Percentiles rank a stretch among this genome's conserved stretches.
Conservation (phyloP, 2,329 filamentous ascomycete species). For the Stromatinia cepivora region DNA sequence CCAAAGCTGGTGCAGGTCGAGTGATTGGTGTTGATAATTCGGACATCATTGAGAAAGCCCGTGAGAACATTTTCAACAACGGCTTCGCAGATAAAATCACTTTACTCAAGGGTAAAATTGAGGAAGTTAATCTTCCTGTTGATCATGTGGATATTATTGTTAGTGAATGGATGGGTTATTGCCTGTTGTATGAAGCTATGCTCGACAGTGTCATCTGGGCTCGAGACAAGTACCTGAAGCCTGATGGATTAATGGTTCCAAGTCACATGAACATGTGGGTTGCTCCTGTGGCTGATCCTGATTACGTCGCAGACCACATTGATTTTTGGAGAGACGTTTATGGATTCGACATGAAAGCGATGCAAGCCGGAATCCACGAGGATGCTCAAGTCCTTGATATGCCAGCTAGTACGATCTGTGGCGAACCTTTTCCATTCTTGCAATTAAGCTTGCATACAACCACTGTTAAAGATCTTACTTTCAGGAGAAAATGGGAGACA, state of each 20-base stretch:
- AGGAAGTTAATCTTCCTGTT: slow-evolving; percentile 78
- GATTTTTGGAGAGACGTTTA: slow-evolving; percentile 91
- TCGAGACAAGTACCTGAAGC: slow-evolving; percentile 79
- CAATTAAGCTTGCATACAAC: slow-evolving; percentile 75
- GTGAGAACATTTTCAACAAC: slow-evolving; percentile 82
- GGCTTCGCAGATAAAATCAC: slow-evolving; percentile 72
- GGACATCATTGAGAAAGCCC: slow-evolving; percentile 82
- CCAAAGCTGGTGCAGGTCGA: slow-evolving; percentile 79
- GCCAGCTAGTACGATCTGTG: slow-evolving; percentile 60
- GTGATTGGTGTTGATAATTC: slow-evolving; percentile 94
- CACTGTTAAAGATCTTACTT: slow-evolving; percentile 70
- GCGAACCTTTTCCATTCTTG: slow-evolving; percentile 64
- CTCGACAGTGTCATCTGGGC: slow-evolving; percentile 88
- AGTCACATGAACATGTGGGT: slow-evolving; percentile 81
- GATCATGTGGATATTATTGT: slow-evolving; percentile 89
- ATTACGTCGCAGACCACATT: slow-evolving; percentile 75
- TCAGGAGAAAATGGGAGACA: slow-evolving; percentile 67
- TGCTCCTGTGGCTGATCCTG: slow-evolving; percentile 75
- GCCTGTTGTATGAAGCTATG: slow-evolving; percentile 92
- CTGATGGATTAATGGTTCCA: slow-evolving; percentile 80
- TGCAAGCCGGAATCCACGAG: slow-evolving; percentile 79
- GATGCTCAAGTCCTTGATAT: slow-evolving; percentile 78
- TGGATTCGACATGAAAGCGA: slow-evolving; percentile 89
- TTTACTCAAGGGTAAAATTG: slow-evolving; percentile 80
- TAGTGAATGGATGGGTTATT: slow-evolving; percentile 98